A percentile compares a stretch with the other conserved stretches of the same genome.
These are phyloP conservation scores for Tetraselmis chui DNA, from an alignment of 139 green algal genomes.

Conservation along the genomic window DNA sequence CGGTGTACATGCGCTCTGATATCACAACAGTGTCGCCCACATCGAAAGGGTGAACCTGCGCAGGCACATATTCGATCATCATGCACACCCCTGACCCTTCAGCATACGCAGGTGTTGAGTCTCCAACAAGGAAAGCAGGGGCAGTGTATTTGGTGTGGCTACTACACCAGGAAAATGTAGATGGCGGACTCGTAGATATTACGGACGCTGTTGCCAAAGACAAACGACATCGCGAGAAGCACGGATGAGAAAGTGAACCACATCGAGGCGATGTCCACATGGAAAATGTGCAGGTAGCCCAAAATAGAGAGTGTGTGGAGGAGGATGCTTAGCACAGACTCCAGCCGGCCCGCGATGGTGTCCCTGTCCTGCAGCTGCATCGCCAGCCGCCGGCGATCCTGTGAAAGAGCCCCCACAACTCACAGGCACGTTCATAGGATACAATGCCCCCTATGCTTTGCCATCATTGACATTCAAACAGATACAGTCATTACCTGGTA, in stretches of 20 bases:
- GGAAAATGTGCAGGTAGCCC: slow-evolving; percentile 56
- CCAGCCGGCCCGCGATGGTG: slow-evolving; percentile 59
- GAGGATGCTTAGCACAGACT: slow-evolving; percentile 46
- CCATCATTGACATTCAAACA: too few relatives aligned
- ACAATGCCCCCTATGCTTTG: too few relatives aligned
- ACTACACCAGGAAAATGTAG: background rate
- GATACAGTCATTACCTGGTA: slow-evolving; percentile 21
- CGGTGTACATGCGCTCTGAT: background rate
- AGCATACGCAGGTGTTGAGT: too few relatives aligned
- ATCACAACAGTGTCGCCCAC: background rate
- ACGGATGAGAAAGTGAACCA: slow-evolving; percentile 38
- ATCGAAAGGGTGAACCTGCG: background rate
- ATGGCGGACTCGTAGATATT: slow-evolving; percentile 40
- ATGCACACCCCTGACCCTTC: too few relatives aligned
- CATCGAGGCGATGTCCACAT: slow-evolving; percentile 38
- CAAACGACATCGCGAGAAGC: slow-evolving; percentile 42
- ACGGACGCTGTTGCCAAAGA: slow-evolving; percentile 51
- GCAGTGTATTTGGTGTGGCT: too few relatives aligned
- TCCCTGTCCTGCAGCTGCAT: slow-evolving; percentile 65
- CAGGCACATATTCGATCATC: too few relatives aligned
- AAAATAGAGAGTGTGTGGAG: slow-evolving; percentile 41
- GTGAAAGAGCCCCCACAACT: slow-evolving; percentile 18
- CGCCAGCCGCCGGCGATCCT: slow-evolving; percentile 64
- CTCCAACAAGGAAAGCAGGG: too few relatives aligned
- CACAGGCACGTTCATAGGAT: too few relatives aligned